These are phyloP conservation scores for Closterium sp. DNA, from an alignment of 139 green algal species.

Conservation along the genomic window DNA sequence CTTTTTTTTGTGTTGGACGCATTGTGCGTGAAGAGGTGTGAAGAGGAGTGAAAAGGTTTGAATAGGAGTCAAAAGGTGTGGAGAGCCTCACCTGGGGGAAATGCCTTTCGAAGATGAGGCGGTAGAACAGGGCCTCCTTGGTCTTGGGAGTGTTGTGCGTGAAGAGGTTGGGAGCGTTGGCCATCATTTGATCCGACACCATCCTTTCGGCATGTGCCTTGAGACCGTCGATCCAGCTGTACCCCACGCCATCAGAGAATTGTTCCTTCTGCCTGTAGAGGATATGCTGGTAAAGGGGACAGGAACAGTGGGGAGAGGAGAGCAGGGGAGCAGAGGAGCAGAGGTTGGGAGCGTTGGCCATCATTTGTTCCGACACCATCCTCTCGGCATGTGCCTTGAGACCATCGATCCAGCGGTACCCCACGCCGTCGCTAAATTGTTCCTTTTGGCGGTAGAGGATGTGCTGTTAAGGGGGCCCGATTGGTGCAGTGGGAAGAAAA, in stretches of 20 bases:
- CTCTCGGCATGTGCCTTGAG: conserved; percentile 69
- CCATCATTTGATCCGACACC: conserved; percentile 48
- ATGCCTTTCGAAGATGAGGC: conserved; percentile 48
- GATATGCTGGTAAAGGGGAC: conserved; percentile 39
- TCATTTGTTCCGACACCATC: conserved; percentile 46
- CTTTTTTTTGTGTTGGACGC: too few relatives aligned
- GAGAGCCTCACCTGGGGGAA: conserved; percentile 37
- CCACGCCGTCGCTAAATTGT: conserved; percentile 96
- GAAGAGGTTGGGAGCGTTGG: conserved; percentile 42
- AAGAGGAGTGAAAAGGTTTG: too few relatives aligned
- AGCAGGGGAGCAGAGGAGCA: too few relatives aligned
- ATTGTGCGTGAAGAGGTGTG: too few relatives aligned
- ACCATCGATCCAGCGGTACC: conserved; percentile 84
- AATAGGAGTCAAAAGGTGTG: neutral
- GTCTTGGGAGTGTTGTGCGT: conserved; percentile 49
- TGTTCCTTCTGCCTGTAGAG: conserved; percentile 94
- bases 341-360: conserved; percentile 28
- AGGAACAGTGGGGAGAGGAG: too few relatives aligned
- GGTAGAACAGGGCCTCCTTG: conserved; percentile 55
- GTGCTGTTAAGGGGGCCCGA: conserved; percentile 39
- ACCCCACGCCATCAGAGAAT: conserved; percentile 94
- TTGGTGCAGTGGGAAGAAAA: too few relatives aligned
- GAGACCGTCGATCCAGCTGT: conserved; percentile 45
- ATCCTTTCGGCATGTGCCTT: neutral
- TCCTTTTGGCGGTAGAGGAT: conserved; percentile 88